phyloP scores from a whole-genome alignment of 1,139 yeast genomes.

The Debaryomycetaceae sp. region DNA sequence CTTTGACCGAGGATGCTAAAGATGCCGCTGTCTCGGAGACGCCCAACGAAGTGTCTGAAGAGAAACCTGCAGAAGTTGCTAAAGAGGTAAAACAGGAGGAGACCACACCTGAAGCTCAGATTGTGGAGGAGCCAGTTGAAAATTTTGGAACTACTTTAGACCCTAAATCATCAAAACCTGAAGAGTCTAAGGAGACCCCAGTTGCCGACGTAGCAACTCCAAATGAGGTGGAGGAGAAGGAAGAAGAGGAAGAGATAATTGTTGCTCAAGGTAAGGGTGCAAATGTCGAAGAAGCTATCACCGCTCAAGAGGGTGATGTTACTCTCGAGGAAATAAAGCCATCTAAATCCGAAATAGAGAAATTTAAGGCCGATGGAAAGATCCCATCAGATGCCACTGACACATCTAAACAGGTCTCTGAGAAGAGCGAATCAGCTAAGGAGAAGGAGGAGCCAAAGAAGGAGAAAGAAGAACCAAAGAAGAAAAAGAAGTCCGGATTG shows the following conservation, averaged over 20 bases:
- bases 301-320: conserved; percentile 36
- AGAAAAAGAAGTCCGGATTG: conserved; percentile 41
- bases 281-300: conserved; percentile 30
- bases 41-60: no score
- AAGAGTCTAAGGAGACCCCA: conserved; percentile 19
- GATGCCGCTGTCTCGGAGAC: conserved; percentile 1
- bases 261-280: conserved; percentile 35
- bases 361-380: conserved; percentile 34
- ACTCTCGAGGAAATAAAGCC: conserved; percentile 45
- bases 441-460: conserved; percentile 8
- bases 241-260: conserved; percentile 35
- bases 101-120: not conserved
- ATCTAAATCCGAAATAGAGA: conserved; percentile 34
- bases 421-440: not conserved
- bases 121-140: conserved; percentile 7
- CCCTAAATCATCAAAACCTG: conserved; percentile 4
- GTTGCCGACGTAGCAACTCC: conserved; percentile 21
- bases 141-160: conserved; percentile 7
- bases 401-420: conserved; percentile 1
- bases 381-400: conserved; percentile 4
- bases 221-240: conserved; percentile 1
- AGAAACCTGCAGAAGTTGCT: conserved; percentile 2
- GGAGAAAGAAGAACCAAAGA: conserved; percentile 22
- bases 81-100: conserved; percentile 4
- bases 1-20: conserved; percentile 6